These are phyloP conservation scores for Syncephalastrum contaminatum DNA, from an alignment of 371 early-diverging fungal species.

Conservation along the genomic window DNA sequence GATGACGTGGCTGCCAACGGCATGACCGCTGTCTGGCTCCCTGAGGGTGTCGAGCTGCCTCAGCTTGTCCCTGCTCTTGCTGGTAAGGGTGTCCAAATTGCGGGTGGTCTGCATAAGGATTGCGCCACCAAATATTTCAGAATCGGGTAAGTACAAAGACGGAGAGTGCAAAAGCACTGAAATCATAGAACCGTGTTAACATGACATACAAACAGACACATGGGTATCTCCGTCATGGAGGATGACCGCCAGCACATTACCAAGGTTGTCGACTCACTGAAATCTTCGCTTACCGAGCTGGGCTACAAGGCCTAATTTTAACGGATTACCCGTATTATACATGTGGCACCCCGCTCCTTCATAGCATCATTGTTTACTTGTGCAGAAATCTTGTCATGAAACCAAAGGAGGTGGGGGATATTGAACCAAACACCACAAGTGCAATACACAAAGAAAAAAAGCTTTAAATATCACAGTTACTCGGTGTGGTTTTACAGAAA, in stretches of 20 bases:
- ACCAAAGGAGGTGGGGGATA: too few species aligned
- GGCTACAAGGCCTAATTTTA: slow-evolving; percentile 34
- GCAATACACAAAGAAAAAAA: too few species aligned
- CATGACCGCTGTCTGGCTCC: slow-evolving; percentile 94
- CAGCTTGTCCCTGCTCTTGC: slow-evolving; percentile 79
- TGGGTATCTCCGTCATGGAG: slow-evolving; percentile 89
- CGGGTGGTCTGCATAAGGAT: slow-evolving; percentile 91
- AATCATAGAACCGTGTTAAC: too few species aligned
- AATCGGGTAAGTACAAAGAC: slow-evolving; percentile 57
- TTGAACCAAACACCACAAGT: too few species aligned
- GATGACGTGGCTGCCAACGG: slow-evolving; percentile 82
- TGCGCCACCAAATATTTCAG: slow-evolving; percentile 93
- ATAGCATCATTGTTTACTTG: too few species aligned
- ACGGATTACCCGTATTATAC: too few species aligned
- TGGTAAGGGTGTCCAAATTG: slow-evolving; percentile 82
- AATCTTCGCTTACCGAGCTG: slow-evolving; percentile 66
- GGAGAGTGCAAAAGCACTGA: too few species aligned
- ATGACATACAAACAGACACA: slow-evolving; percentile 55
- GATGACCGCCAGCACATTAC: slow-evolving; percentile 73
- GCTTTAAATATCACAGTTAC: too few species aligned
- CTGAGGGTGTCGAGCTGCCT: slow-evolving; percentile 75
- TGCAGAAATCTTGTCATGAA: too few species aligned
- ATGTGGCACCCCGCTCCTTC: too few species aligned
- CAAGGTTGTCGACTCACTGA: slow-evolving; percentile 71
- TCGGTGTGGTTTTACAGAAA: too few species aligned